Evolutionary conservation across 1,284 basidiomycete genomes (phyloP).

Genomic region (Cyathus pygmaeus): DNA sequence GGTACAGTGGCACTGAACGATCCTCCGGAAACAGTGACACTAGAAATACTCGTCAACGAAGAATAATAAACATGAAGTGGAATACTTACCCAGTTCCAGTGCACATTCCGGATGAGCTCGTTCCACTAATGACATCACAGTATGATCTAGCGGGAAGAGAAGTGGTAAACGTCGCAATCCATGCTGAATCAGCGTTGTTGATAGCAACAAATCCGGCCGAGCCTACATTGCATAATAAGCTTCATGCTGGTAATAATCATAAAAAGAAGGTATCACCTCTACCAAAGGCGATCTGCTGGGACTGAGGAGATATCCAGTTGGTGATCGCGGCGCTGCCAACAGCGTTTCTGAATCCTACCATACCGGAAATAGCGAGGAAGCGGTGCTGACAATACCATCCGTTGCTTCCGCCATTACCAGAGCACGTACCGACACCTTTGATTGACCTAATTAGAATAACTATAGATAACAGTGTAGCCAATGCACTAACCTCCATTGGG

Average conservation of each 20-base stretch:
- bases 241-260: neutral
- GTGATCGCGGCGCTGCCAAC: conserved; percentile 61
- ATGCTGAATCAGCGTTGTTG: conserved; percentile 66
- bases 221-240: conserved; percentile 39
- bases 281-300: conserved; percentile 70
- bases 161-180: conserved; percentile 65
- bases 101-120: conserved; percentile 52
- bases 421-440: conserved; percentile 63
- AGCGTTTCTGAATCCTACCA: conserved; percentile 71
- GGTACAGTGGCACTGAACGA: conserved; percentile 62
- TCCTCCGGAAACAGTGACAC: conserved; percentile 63
- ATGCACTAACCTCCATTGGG: conserved; percentile 58
- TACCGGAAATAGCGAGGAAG: conserved; percentile 64
- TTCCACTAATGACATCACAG: conserved; percentile 71
- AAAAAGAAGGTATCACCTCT: conserved; percentile 49
- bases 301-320: conserved; percentile 66
- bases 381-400: conserved; percentile 77
- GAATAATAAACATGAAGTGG: neutral
- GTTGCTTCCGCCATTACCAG: conserved; percentile 57
- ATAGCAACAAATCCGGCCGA: conserved; percentile 69
- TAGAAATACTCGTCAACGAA: conserved; percentile 26
- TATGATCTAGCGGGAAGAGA: conserved; percentile 66
- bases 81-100: conserved; percentile 58
- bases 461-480: neutral
- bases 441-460: neutral